Base-by-base conservation (phyloP, 208 protist species). In the Trichomonas gallinae region DNA sequence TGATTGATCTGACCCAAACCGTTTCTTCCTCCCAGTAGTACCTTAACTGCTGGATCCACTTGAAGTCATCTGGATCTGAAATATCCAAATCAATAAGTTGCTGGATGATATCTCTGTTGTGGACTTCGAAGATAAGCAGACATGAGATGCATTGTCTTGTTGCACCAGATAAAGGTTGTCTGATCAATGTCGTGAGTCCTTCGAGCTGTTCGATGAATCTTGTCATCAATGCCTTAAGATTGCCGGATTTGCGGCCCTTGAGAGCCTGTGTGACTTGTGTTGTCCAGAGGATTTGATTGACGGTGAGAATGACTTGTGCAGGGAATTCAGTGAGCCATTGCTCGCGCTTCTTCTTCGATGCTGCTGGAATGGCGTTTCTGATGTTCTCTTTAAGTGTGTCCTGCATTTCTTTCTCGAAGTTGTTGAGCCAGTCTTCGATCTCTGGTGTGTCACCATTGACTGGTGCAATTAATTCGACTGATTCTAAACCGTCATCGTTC, bases 391-490 rank as follows among this genome's bases (percentile, higher is more conserved):
- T 96, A 6, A 97, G 36, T 45, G 96, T 85, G 36, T 31, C 40
- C 63, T 96, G 96, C 97, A 97, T 97, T 81, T 45, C 82, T 9
- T 96, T 11, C 97, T 99, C 98, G 96, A 99, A 98, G 96, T 99
- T 98, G 31, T 98, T 98, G 96, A 99, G 98, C 99, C 99, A 99
- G 96, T 98, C 98, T 97, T 99, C 99, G 48, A 99, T 98, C 96
- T 98, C 98, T 97, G 98, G 31, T 34, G 96, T 96, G 8, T 85
- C 42, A 40, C 58, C 82, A 83, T 97, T 91, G 13, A 97, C 48
- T 2, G 21, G 48, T 34, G 81, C 96, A 38, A 51, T 96, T 44
- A 98, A 97, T 26, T 48, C 15, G 23, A 98, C 96, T 15, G 40
- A 46, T 96, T 97, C 97, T 58, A 97, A 93, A 46, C 98, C 98